Base-by-base conservation (phyloP, 2,329 filamentous ascomycete genomes). In the Pseudogymnoascus destructans region DNA sequence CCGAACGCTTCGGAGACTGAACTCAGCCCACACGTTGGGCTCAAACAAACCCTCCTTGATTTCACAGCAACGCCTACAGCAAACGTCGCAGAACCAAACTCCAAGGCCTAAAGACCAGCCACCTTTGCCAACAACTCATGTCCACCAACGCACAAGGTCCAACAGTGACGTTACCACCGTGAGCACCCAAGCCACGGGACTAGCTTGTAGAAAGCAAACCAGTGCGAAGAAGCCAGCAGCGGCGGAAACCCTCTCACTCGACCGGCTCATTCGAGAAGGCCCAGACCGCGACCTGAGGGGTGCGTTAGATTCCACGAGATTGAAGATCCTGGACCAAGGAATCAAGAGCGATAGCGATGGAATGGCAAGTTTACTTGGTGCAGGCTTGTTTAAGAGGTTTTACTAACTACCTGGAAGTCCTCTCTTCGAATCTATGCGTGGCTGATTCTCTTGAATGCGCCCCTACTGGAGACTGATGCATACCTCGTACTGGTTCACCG, bases 391-490 rank as follows among this genome's bases (percentile, higher is more conserved):
- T 62, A 59, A 32, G 33, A 19, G 33, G 59, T 38, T 40, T 32
- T 62, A 59, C 61, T 64, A 62, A 64, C 55, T 11, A 55, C 21
- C 27, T 21, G 33, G 30, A 23, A 95, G 92, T 98, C 93, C 17
- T 86, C 90, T 49, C 77, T 93, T 62, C 86, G 93, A 67, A 95
- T 97, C 70, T 97, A 98, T 71, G 82, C 95, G 63, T 98, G 93
- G 93, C 80, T 97, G 38, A 88, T 95, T 64, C 81, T 98, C 10
- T 85, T 98, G 65, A 88, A 95, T 68, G 85, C 91, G 30, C 85
- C 89, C 5, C 83, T 95, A 42, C 76, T 96, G 62, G 80, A 85
- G 46, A 95, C 93, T 60, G 88, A 95, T 66, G 79, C 86, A 61
- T 98, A 98, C 70, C 86, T 97, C 63, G 80, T 82, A 59, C 85